Percentiles rank a stretch among this genome's conserved stretches.
Evolutionary conservation across 202 grass and related monocot genomes (phyloP).

Genomic region (Elaeis oleifera): DNA sequence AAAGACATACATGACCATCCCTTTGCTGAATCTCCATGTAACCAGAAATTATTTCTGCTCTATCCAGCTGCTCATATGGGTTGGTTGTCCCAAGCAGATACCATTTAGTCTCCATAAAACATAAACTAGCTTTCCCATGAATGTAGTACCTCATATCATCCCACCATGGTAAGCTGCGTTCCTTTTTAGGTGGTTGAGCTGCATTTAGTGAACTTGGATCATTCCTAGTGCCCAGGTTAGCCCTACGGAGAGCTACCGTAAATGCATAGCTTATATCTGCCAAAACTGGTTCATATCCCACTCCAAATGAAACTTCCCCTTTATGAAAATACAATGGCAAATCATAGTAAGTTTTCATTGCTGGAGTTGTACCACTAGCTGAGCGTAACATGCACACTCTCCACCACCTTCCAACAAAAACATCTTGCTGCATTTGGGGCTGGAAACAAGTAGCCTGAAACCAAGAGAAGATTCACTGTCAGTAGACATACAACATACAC

Average conservation of each 20-base stretch:
- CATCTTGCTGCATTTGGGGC: slow-evolving; percentile 86
- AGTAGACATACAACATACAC: slow-evolving; percentile 6
- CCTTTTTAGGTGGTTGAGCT: slow-evolving; percentile 58
- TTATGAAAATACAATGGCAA: slow-evolving; percentile 76
- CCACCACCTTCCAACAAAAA: slow-evolving; percentile 94
- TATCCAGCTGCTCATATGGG: slow-evolving; percentile 76
- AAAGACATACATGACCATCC: slow-evolving; percentile 72
- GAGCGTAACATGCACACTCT: slow-evolving; percentile 86
- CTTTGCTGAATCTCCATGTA: slow-evolving; percentile 81
- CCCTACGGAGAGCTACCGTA: slow-evolving; percentile 80
- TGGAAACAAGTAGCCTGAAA: slow-evolving; percentile 95
- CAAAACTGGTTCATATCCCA: slow-evolving; percentile 91
- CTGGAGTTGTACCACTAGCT: slow-evolving; percentile 81
- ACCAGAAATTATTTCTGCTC: slow-evolving; percentile 59
- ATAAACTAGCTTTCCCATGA: slow-evolving; percentile 67
- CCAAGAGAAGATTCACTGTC: slow-evolving; percentile 19
- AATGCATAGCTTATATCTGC: slow-evolving; percentile 99
- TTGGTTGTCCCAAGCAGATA: slow-evolving; percentile 71
- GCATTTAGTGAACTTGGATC: background rate
- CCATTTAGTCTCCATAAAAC: slow-evolving; percentile 59
- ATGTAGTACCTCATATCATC: slow-evolving; percentile 99
- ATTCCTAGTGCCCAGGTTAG: slow-evolving; percentile 65
- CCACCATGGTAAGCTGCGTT: slow-evolving; percentile 98
- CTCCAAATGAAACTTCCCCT: slow-evolving; percentile 88
- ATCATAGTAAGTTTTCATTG: slow-evolving; percentile 80